phyloP scores from a whole-genome alignment of 1,284 basidiomycete genomes.

The Ustilago sp. region DNA sequence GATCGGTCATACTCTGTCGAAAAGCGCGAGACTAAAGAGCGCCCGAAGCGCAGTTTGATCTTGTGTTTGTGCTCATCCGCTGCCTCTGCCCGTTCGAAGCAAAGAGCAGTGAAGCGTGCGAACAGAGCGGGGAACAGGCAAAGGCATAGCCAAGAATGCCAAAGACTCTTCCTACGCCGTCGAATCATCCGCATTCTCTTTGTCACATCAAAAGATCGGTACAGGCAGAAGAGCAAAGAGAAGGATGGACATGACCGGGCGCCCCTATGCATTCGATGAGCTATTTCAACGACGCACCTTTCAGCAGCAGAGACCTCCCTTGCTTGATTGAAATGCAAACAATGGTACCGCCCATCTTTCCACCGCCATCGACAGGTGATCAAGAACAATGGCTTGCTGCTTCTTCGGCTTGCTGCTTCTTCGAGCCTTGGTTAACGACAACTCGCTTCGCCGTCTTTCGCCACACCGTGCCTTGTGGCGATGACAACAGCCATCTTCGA shows the following conservation, averaged over 20 bases:
- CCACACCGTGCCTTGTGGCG: neutral
- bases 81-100: neutral
- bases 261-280: too few relatives aligned
- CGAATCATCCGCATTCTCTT: neutral
- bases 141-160: neutral
- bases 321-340: too few relatives aligned
- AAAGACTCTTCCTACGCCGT: neutral
- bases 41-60: neutral
- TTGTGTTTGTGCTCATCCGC: too few relatives aligned
- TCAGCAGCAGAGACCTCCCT: too few relatives aligned
- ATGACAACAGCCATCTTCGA: neutral
- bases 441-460: too few relatives aligned
- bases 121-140: neutral
- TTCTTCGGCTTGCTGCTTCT: too few relatives aligned
- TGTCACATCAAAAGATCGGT: neutral
- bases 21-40: neutral
- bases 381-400: too few relatives aligned
- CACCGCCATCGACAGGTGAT: too few relatives aligned
- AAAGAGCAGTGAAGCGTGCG: neutral
- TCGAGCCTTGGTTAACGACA: too few relatives aligned
- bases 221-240: neutral
- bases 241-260: neutral
- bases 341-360: too few relatives aligned
- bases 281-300: too few relatives aligned
- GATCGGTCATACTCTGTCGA: conserved; percentile 3